These are phyloP conservation scores for Tylopilus vinaceipallidus DNA, from an alignment of 768 basidiomycete genomes.

Conservation along the genomic window DNA sequence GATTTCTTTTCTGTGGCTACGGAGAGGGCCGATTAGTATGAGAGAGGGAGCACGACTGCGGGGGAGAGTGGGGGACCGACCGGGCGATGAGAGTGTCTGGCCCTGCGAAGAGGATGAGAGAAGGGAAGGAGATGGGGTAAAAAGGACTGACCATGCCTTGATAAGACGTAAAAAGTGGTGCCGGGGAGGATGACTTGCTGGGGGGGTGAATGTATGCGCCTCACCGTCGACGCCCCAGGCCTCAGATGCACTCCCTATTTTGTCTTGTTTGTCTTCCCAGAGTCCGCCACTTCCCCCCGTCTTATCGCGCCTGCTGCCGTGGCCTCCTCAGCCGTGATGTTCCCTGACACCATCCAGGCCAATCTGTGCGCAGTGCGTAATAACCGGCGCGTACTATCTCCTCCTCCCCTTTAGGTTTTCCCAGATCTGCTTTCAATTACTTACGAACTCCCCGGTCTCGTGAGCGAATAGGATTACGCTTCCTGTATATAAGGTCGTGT, in stretches of 20 bases:
- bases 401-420: conserved; percentile 4
- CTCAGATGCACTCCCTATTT: conserved; percentile 22
- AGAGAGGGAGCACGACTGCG: conserved; percentile 35
- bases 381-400: conserved; percentile 15
- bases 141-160: conserved; percentile 28
- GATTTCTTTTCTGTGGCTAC: conserved; percentile 83
- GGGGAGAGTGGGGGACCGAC: conserved; percentile 8
- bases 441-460: background rate
- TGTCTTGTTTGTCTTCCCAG: conserved; percentile 34
- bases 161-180: conserved; percentile 27
- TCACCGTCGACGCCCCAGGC: conserved; percentile 7
- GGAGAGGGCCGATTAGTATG: conserved; percentile 15
- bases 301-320: no score
- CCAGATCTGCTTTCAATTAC: conserved; percentile 12
- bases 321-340: conserved; percentile 3
- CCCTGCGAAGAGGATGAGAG: no score
- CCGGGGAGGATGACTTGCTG: background rate
- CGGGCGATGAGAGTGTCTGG: no score
- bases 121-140: background rate
- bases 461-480: conserved; percentile 3
- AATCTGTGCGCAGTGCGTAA: no score
- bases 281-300: conserved; percentile 1
- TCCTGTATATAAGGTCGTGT: conserved; percentile 29
- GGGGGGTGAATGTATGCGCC: conserved; percentile 12
- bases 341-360: background rate